A percentile compares a stretch with the other conserved stretches of the same genome.
phyloP scores from a whole-genome alignment of 805 yeast species.

The Candida michaelii region DNA sequence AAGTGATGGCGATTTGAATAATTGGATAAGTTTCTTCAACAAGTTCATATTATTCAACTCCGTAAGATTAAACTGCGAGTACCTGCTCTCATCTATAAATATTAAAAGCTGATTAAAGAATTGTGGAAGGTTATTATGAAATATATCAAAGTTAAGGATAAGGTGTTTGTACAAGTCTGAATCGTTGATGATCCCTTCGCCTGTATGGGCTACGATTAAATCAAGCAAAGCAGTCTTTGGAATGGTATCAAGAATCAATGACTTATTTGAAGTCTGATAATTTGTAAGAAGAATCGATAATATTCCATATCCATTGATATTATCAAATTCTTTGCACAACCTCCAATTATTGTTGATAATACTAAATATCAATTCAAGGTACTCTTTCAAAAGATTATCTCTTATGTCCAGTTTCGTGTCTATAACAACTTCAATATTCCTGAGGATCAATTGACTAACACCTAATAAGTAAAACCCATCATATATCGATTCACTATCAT shows the following conservation, averaged over 20 bases:
- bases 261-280: slow-evolving; percentile 28
- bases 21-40: slow-evolving; percentile 48
- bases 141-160: slow-evolving; percentile 59
- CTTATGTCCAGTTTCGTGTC: slow-evolving; percentile 7
- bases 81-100: slow-evolving; percentile 53
- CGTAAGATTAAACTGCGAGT: slow-evolving; percentile 48
- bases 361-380: slow-evolving; percentile 43
- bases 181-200: slow-evolving; percentile 56
- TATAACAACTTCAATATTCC: slow-evolving; percentile 45
- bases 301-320: slow-evolving; percentile 59
- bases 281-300: slow-evolving; percentile 52
- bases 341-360: slow-evolving; percentile 50
- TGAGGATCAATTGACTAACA: slow-evolving; percentile 48
- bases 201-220: slow-evolving; percentile 50
- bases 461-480: slow-evolving; percentile 47
- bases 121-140: slow-evolving; percentile 51
- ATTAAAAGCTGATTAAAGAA: slow-evolving; percentile 59
- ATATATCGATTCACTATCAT: slow-evolving; percentile 27
- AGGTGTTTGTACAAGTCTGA: slow-evolving; percentile 53
- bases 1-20: slow-evolving; percentile 37
- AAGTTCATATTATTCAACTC: slow-evolving; percentile 55
- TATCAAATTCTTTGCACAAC: slow-evolving; percentile 56
- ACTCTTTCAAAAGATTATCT: slow-evolving; percentile 23
- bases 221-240: slow-evolving; percentile 34
- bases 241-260: background rate